Percentiles rank a stretch among this genome's conserved stretches.
Conservation (phyloP, 2,329 filamentous ascomycete genomes). For the Diaporthe batatas region DNA sequence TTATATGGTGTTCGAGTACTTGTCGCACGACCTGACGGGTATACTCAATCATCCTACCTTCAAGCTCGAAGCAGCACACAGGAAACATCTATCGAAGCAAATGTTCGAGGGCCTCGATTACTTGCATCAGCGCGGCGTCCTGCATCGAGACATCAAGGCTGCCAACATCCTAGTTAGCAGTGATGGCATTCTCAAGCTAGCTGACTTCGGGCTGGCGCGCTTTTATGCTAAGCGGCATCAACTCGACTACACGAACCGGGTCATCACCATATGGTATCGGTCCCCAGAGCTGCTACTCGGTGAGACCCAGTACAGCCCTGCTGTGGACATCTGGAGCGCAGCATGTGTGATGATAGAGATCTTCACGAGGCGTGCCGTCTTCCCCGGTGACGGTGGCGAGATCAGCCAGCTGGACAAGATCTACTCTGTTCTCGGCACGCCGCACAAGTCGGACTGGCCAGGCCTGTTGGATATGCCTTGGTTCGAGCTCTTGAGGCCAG, state of each 20-base stretch:
- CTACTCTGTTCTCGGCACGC: constrained; percentile 92
- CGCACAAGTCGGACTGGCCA: constrained; percentile 87
- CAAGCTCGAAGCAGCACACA: constrained; percentile 84
- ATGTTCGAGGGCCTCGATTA: constrained; percentile 96
- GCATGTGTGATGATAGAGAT: constrained; percentile 98
- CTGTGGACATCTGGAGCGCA: constrained; percentile 96
- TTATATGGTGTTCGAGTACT: constrained; percentile 99
- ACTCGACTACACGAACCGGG: constrained; percentile 96
- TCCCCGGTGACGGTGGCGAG: constrained; percentile 95
- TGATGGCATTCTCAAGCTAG: constrained; percentile 88
- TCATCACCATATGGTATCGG: constrained; percentile 99
- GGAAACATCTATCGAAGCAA: constrained; percentile 92
- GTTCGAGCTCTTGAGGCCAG: constrained; percentile 91
- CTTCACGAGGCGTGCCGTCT: constrained; percentile 92
- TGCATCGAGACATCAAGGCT: constrained; percentile 98
- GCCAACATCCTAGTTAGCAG: constrained; percentile 97
- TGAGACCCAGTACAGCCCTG: constrained; percentile 89
- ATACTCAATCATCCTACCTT: constrained; percentile 95
- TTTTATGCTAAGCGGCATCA: constrained; percentile 95
- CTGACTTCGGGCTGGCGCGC: constrained; percentile 94
- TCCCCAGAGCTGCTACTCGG: constrained; percentile 91
- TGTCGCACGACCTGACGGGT: constrained; percentile 95
- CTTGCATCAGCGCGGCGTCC: constrained; percentile 89
- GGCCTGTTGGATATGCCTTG: constrained; percentile 93
- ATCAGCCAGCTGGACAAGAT: constrained; percentile 97